These are phyloP conservation scores for Trypanosoma platydactyli DNA, from an alignment of 208 protist species.

Conservation along the genomic window DNA sequence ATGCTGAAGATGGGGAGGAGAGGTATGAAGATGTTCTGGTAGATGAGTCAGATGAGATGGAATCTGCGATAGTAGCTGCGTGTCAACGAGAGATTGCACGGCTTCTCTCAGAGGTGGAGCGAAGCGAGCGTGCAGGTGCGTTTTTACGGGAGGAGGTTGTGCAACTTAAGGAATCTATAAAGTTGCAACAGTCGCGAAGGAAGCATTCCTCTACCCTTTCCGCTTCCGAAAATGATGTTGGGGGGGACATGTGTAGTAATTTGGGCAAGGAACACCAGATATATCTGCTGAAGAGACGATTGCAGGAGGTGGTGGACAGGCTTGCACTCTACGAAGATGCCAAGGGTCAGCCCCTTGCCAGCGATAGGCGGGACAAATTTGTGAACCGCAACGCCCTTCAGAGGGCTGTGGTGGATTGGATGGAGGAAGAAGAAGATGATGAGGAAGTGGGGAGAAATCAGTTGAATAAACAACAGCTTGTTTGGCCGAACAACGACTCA, in stretches of 20 bases:
- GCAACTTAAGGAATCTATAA: slow-evolving; percentile 19
- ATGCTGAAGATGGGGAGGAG: slow-evolving; percentile 13
- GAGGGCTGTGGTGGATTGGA: too few relatives aligned
- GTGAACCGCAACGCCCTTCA: too few relatives aligned
- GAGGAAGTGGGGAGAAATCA: too few relatives aligned
- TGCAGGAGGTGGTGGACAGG: slow-evolving; percentile 61
- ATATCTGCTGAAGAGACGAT: slow-evolving; percentile 74
- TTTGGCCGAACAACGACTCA: too few relatives aligned
- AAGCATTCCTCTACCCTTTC: background rate
- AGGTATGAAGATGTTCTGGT: slow-evolving; percentile 43
- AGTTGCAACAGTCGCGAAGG: background rate
- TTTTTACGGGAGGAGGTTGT: slow-evolving; percentile 44
- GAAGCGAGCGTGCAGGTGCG: slow-evolving; percentile 34
- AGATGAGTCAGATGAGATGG: slow-evolving; percentile 37
- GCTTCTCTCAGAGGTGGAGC: slow-evolving; percentile 55
- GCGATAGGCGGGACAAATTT: too few relatives aligned
- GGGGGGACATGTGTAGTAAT: slow-evolving; percentile 27
- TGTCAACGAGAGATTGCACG: slow-evolving; percentile 59
- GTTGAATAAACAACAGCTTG: too few relatives aligned
- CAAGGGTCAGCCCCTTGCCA: background rate
- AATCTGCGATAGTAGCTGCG: slow-evolving; percentile 35
- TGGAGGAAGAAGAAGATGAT: too few relatives aligned
- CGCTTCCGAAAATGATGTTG: background rate
- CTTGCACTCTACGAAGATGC: slow-evolving; percentile 24
- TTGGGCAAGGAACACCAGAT: slow-evolving; percentile 87